Evolutionary conservation across 129 eudicot species (phyloP).

Genomic region (Pulicaria dysenterica): DNA sequence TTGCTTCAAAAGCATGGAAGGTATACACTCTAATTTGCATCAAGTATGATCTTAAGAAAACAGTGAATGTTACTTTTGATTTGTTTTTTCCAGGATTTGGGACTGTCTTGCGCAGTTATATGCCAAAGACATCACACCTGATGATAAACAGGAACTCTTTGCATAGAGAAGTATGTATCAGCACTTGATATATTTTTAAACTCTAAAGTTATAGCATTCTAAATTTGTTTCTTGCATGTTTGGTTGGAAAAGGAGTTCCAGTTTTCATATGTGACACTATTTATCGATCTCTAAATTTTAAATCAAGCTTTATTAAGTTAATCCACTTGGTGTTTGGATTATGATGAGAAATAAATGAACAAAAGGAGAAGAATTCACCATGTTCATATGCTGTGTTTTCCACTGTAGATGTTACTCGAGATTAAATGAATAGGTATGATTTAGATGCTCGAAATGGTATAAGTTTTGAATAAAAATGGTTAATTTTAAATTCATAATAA

Average conservation of each 20-base stretch:
- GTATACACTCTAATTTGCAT: conserved; percentile 37
- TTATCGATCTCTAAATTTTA: no score
- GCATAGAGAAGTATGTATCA: conserved; percentile 77
- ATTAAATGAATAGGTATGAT: no score
- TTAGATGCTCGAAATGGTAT: no score
- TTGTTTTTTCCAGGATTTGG: conserved; percentile 58
- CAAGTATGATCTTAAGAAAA: conserved; percentile 8
- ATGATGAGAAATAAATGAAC: no score
- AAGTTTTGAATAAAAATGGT: no score
- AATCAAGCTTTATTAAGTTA: no score
- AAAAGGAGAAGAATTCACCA: no score
- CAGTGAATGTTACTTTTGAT: background rate
- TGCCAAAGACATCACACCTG: conserved; percentile 87
- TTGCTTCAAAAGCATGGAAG: conserved; percentile 99
- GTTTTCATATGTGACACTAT: no score
- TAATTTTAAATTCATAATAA: no score
- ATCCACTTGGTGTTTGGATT: no score
- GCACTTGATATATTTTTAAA: conserved; percentile 1
- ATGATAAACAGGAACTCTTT: conserved; percentile 89
- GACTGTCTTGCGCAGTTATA: conserved; percentile 84
- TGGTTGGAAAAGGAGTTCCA: background rate
- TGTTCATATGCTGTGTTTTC: no score
- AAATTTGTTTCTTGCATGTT: background rate
- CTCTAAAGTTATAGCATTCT: conserved; percentile 7
- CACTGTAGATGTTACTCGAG: no score